Evolutionary conservation across 192 early-diverging fungal genomes (phyloP).

Genomic region (Backusella liffmaniae): DNA sequence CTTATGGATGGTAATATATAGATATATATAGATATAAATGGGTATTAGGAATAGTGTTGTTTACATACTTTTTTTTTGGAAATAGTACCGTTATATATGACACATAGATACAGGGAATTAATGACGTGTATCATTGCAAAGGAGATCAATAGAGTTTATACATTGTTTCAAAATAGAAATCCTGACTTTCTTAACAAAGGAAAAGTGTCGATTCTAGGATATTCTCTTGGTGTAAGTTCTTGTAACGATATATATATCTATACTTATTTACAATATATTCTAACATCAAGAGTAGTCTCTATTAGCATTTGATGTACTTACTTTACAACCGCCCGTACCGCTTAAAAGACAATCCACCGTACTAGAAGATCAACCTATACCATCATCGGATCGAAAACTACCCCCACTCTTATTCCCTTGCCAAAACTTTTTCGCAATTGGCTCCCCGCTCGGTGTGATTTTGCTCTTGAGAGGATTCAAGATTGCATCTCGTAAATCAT

Average conservation of each 20-base stretch:
- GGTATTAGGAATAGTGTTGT: neutral
- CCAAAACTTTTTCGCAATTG: conserved; percentile 75
- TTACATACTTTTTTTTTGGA: neutral
- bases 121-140: conserved; percentile 77
- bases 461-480: conserved; percentile 73
- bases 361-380: neutral
- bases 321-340: conserved; percentile 56
- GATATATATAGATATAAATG: neutral
- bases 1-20: conserved; percentile 69
- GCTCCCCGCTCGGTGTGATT: conserved; percentile 83
- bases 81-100: conserved; percentile 80
- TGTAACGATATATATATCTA: neutral
- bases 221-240: conserved; percentile 65
- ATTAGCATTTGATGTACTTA: conserved; percentile 76
- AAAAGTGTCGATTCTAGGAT: conserved; percentile 74
- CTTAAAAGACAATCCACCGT: conserved; percentile 30
- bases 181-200: conserved; percentile 69
- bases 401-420: conserved; percentile 43
- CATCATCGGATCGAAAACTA: conserved; percentile 15
- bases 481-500: conserved; percentile 49
- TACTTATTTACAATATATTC: neutral
- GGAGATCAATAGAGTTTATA: conserved; percentile 78
- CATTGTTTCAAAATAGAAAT: conserved; percentile 67
- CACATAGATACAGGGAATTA: conserved; percentile 74
- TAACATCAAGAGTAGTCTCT: conserved; percentile 42